These are phyloP conservation scores for Paulownia fortunei DNA, from an alignment of 257 asterid genomes.

Conservation along the genomic window DNA sequence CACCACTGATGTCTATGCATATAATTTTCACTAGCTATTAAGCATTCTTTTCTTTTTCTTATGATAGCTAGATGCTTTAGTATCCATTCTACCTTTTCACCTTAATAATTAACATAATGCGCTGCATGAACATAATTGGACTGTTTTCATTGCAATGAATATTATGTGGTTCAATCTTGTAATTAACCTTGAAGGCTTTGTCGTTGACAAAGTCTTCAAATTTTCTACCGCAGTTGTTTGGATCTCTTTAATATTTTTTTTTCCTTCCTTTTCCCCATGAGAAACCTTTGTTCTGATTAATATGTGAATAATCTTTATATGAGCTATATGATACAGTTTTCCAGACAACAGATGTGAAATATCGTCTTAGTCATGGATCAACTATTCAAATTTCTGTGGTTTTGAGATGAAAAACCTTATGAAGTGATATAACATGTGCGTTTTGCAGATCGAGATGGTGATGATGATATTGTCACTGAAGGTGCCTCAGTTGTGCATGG, in stretches of 20 bases:
- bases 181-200: background rate
- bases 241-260: background rate
- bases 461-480: conserved; percentile 66
- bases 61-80: background rate
- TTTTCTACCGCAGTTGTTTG: background rate
- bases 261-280: background rate
- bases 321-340: background rate
- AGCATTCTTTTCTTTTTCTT: background rate
- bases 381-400: conserved; percentile 1
- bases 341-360: background rate
- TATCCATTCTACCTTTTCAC: background rate
- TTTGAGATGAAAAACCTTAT: conserved; percentile 27
- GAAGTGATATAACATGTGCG: conserved; percentile 10
- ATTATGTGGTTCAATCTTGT: background rate
- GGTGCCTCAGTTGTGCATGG: conserved; percentile 79
- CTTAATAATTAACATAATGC: background rate
- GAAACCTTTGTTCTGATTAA: background rate
- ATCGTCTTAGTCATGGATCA: background rate
- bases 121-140: background rate
- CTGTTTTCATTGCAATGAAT: background rate
- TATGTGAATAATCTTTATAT: background rate
- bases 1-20: background rate
- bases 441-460: conserved; percentile 58
- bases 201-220: background rate
- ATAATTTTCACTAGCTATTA: background rate